These are phyloP conservation scores for Lactarius sp. DNA, from an alignment of 768 basidiomycete genomes.

Conservation along the genomic window DNA sequence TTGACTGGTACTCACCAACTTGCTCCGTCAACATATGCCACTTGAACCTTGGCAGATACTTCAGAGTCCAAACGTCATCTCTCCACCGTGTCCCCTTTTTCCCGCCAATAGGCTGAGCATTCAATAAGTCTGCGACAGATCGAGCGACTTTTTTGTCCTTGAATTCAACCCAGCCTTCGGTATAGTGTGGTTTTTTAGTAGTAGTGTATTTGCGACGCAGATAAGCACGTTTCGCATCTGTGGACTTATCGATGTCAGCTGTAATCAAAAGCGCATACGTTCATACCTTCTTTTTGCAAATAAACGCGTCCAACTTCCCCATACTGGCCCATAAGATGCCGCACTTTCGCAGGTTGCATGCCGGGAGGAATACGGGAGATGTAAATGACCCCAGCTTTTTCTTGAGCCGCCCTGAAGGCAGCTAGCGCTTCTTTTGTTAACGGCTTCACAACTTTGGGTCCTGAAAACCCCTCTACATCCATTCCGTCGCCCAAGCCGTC, in stretches of 20 bases:
- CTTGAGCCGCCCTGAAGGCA: constrained; percentile 66
- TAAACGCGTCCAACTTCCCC: constrained; percentile 92
- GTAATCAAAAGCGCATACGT: neutral
- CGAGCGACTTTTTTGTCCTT: constrained; percentile 89
- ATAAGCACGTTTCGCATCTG: constrained; percentile 87
- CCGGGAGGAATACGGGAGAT: constrained; percentile 96
- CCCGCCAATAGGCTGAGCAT: constrained; percentile 92
- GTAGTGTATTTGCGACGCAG: constrained; percentile 73
- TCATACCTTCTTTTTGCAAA: constrained; percentile 83
- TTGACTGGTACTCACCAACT: constrained; percentile 63
- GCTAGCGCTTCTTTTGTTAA: constrained; percentile 71
- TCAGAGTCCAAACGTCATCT: constrained; percentile 99
- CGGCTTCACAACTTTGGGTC: constrained; percentile 63
- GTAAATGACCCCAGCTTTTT: constrained; percentile 82
- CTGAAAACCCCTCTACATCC: constrained; percentile 56
- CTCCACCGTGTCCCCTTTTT: constrained; percentile 88
- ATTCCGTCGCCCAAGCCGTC: constrained; percentile 43
- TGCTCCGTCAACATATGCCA: constrained; percentile 99
- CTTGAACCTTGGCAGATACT: constrained; percentile 95
- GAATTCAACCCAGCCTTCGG: constrained; percentile 99
- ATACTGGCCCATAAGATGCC: constrained; percentile 85
- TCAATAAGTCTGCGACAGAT: constrained; percentile 89
- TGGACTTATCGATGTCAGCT: neutral
- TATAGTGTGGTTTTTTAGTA: constrained; percentile 82
- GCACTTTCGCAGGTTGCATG: constrained; percentile 94